phyloP scores from a whole-genome alignment of 331 rosid genomes.

The Erythrophleum ivorense region DNA sequence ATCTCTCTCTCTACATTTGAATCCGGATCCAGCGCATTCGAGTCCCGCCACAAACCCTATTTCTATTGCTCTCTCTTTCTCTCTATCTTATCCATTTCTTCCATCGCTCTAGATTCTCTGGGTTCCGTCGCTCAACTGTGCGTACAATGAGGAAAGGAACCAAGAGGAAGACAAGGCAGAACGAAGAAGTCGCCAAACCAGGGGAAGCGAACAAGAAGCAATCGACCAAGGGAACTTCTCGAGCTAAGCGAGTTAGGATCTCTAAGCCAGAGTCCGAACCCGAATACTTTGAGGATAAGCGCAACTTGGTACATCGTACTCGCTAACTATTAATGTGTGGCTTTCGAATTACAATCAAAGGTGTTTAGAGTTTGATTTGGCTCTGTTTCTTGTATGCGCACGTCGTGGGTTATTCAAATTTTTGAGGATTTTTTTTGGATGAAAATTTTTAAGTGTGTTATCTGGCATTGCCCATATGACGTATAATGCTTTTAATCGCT shows the following conservation, averaged over 20 bases:
- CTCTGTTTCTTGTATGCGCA: not conserved
- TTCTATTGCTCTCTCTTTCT: not conserved
- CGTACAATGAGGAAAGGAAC: conserved; percentile 66
- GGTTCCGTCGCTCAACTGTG: not conserved
- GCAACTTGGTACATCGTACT: conserved; percentile 65
- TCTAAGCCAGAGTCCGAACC: conserved; percentile 69
- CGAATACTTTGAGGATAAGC: conserved; percentile 84
- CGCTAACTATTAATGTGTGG: not conserved
- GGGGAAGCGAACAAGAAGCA: conserved; percentile 29
- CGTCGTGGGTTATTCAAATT: not conserved
- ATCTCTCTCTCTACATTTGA: conserved; percentile 42
- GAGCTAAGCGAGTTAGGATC: conserved; percentile 61
- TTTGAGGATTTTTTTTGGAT: not conserved
- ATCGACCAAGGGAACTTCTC: conserved; percentile 43
- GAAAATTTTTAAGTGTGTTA: not conserved
- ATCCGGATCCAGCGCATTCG: conserved; percentile 75
- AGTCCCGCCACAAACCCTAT: conserved; percentile 57
- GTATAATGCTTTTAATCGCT: not conserved
- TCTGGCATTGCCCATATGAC: not conserved
- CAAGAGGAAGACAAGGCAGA: conserved; percentile 66
- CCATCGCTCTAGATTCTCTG: conserved; percentile 5
- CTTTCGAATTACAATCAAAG: not conserved
- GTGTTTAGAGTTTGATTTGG: not conserved
- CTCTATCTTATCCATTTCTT: conserved; percentile 1
- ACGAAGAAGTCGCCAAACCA: conserved; percentile 44